phyloP scores from a whole-genome alignment of 176 grass and related monocot species.

The Paspalum vaginatum region DNA sequence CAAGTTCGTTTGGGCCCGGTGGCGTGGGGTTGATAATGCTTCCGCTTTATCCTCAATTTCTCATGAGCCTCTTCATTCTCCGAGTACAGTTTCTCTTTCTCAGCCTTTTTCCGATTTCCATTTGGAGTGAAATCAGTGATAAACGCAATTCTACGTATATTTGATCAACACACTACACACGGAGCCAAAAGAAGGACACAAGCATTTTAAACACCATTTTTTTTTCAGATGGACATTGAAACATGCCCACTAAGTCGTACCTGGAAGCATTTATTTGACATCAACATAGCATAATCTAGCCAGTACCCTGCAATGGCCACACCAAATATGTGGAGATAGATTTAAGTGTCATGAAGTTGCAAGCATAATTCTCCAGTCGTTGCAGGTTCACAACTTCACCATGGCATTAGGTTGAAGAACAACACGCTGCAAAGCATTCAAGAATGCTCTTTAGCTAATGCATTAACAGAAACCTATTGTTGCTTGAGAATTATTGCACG shows the following conservation, averaged over 20 bases:
- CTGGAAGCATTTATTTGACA: constrained; percentile 27
- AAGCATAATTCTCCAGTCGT: neutral
- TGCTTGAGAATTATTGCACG: neutral
- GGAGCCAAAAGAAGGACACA: neutral
- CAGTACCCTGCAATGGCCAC: neutral
- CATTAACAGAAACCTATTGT: neutral
- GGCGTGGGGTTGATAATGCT: neutral
- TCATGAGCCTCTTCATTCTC: neutral
- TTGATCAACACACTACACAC: constrained; percentile 22
- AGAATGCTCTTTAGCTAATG: constrained; percentile 9
- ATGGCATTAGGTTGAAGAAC: constrained; percentile 42
- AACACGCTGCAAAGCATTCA: constrained; percentile 46
- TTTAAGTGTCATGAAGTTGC: constrained; percentile 16
- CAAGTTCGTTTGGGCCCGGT: neutral
- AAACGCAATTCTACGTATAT: neutral
- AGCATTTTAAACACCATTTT: neutral
- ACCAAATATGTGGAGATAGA: constrained; percentile 8
- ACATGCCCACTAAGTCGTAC: constrained; percentile 5
- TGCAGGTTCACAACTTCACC: constrained; percentile 31
- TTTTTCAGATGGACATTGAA: neutral
- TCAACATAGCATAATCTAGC: neutral
- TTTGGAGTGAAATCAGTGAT: neutral
- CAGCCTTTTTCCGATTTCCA: neutral
- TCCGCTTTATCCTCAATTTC: neutral
- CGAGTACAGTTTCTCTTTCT: neutral